phyloP scores from a whole-genome alignment of 352 stramenopile genomes.

The Pythium aristosporum region DNA sequence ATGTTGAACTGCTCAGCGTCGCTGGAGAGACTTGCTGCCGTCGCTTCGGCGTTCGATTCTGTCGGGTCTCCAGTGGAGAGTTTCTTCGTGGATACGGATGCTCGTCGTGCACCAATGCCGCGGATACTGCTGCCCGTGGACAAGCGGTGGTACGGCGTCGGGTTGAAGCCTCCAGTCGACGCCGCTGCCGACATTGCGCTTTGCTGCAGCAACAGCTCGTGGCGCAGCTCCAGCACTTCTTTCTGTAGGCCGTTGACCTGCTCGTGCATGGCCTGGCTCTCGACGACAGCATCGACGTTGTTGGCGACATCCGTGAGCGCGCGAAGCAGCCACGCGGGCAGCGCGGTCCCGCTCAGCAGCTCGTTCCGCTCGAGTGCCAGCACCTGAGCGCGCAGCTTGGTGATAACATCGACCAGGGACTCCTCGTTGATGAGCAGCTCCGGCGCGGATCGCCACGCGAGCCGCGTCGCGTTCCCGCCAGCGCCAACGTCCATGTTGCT shows the following conservation, averaged over 20 bases:
- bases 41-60: constrained; percentile 32
- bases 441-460: constrained; percentile 63
- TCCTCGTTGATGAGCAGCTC: constrained; percentile 82
- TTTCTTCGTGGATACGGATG: constrained; percentile 9
- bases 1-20: constrained; percentile 23
- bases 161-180: constrained; percentile 31
- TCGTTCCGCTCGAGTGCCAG: constrained; percentile 76
- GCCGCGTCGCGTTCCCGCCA: constrained; percentile 42
- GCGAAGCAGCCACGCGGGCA: constrained; percentile 72
- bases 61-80: not conserved
- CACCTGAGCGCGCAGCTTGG: constrained; percentile 61
- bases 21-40: constrained; percentile 4
- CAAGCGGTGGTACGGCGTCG: constrained; percentile 56
- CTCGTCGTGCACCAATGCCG: constrained; percentile 7
- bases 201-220: constrained; percentile 72
- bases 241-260: constrained; percentile 79
- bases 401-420: constrained; percentile 73
- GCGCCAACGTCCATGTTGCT: constrained; percentile 30
- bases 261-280: constrained; percentile 73
- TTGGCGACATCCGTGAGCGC: constrained; percentile 76
- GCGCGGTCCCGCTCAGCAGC: constrained; percentile 59
- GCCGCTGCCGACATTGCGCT: constrained; percentile 28
- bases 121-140: constrained; percentile 38
- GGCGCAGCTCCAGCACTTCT: constrained; percentile 71
- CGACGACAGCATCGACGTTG: constrained; percentile 77